Conservation (phyloP, 1,284 basidiomycete species). For the Sanghuangporus sanghuang region DNA sequence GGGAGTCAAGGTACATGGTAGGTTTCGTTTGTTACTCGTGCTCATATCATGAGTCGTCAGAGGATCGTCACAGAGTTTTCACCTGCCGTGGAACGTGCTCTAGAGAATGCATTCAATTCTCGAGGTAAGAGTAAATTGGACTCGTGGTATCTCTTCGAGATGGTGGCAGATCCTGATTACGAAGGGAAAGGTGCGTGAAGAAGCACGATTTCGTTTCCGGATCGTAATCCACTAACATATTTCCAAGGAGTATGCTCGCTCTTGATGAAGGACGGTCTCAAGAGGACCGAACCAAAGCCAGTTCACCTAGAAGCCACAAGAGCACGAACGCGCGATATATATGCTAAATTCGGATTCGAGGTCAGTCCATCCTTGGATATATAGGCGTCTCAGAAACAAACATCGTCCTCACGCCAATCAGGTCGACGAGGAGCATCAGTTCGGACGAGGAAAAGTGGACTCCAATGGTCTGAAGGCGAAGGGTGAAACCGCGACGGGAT, state of each 20-base stretch:
- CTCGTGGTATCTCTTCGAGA: slow-evolving; percentile 19
- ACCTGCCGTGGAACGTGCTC: slow-evolving; percentile 1
- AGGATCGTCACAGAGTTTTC: slow-evolving; percentile 5
- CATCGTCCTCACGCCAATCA: neutral
- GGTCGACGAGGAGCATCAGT: slow-evolving; percentile 20
- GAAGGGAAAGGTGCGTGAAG: slow-evolving; percentile 16
- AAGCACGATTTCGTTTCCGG: neutral
- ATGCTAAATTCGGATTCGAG: slow-evolving; percentile 21
- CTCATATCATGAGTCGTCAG: neutral
- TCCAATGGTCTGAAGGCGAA: slow-evolving; percentile 17
- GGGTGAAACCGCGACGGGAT: slow-evolving; percentile 19
- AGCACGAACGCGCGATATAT: slow-evolving; percentile 19
- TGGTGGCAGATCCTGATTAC: slow-evolving; percentile 16
- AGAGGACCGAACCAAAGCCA: slow-evolving; percentile 19
- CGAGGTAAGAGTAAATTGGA: slow-evolving; percentile 11
- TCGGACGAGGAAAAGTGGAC: slow-evolving; percentile 20
- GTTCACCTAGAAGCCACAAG: slow-evolving; percentile 22
- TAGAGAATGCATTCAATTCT: slow-evolving; percentile 15
- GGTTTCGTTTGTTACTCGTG: neutral
- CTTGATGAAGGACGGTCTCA: slow-evolving; percentile 19
- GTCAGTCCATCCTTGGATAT: neutral
- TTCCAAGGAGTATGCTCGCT: slow-evolving; percentile 17
- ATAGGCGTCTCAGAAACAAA: too few species aligned
- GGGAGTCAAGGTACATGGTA: neutral
- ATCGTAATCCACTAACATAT: neutral